Conservation (phyloP, 192 early-diverging fungal species). For the Dimargaris xerosporica region DNA sequence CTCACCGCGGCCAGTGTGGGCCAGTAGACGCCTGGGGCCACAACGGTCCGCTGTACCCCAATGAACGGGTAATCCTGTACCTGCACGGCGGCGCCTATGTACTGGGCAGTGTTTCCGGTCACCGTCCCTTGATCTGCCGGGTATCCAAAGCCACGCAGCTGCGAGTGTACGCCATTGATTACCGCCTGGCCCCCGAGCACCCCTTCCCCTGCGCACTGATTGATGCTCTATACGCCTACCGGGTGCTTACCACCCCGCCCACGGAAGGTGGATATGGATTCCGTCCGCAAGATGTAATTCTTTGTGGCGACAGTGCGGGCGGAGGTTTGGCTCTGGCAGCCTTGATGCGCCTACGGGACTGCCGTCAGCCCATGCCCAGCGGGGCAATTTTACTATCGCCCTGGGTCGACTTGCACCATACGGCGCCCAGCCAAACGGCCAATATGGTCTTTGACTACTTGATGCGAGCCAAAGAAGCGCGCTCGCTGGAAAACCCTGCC, state of each 20-base stretch:
- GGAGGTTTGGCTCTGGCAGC: constrained; percentile 23
- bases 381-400: constrained; percentile 18
- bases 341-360: constrained; percentile 15
- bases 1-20: too few relatives aligned
- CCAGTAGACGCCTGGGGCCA: background rate
- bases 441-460: constrained; percentile 15
- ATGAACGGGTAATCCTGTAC: constrained; percentile 47
- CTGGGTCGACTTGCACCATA: constrained; percentile 20
- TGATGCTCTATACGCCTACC: constrained; percentile 64
- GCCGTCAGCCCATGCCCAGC: constrained; percentile 1
- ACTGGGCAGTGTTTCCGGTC: constrained; percentile 17
- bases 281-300: constrained; percentile 20
- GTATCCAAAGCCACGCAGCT: constrained; percentile 30
- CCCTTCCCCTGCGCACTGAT: constrained; percentile 70
- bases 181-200: constrained; percentile 65
- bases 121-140: constrained; percentile 23
- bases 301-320: constrained; percentile 28
- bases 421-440: constrained; percentile 13
- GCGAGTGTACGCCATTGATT: constrained; percentile 38
- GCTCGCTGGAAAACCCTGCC: background rate
- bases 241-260: constrained; percentile 32
- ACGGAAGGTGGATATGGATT: constrained; percentile 15
- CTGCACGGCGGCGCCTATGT: constrained; percentile 65
- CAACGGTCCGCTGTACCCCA: constrained; percentile 5
- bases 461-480: background rate